Conservation (phyloP, 1,139 yeast genomes). For the Yamadazyma jaroonii region DNA sequence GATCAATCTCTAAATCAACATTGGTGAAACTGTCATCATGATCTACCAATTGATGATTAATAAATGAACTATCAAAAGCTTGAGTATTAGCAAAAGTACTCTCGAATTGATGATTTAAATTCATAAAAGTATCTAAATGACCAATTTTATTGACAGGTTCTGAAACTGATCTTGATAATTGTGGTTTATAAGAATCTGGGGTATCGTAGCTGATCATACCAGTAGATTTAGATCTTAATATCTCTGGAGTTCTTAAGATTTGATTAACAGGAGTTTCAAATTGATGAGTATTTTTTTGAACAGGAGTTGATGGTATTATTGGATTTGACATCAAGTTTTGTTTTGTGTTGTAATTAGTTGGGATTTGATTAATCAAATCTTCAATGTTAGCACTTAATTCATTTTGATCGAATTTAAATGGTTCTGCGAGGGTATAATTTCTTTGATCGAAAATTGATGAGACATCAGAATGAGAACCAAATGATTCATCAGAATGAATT, state of each 20-base stretch:
- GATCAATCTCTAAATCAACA: background rate
- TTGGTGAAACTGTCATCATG: background rate
- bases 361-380: slow-evolving; percentile 1
- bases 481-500: slow-evolving; percentile 15
- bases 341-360: background rate
- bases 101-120: slow-evolving; percentile 27
- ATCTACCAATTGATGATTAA: background rate
- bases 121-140: slow-evolving; percentile 33
- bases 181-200: slow-evolving; percentile 36
- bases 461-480: slow-evolving; percentile 13
- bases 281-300: slow-evolving; percentile 6
- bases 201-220: slow-evolving; percentile 25
- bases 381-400: slow-evolving; percentile 1
- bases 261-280: slow-evolving; percentile 17
- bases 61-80: background rate
- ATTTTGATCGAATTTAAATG: background rate
- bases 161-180: slow-evolving; percentile 19
- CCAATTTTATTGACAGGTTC: slow-evolving; percentile 15
- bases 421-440: slow-evolving; percentile 3
- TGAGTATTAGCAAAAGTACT: slow-evolving; percentile 8
- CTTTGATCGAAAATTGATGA: slow-evolving; percentile 6
- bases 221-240: slow-evolving; percentile 24
- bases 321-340: background rate
- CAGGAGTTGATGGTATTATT: slow-evolving; percentile 8
- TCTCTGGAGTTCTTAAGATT: slow-evolving; percentile 13